Conservation (phyloP, 2,329 filamentous ascomycete species). For the Fusarium nygamai region DNA sequence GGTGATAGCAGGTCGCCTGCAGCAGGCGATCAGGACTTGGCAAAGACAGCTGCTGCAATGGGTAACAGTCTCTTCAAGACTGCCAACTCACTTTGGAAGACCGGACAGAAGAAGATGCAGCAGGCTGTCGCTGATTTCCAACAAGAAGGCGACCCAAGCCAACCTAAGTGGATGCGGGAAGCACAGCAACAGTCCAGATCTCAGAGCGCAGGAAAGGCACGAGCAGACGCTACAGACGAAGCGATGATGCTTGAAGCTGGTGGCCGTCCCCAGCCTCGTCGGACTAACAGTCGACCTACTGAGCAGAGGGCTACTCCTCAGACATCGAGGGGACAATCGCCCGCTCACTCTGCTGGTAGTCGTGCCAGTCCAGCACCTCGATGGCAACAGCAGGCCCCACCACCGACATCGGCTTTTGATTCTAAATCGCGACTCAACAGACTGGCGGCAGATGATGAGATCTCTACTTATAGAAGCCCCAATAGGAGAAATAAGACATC, state of each 20-base stretch:
- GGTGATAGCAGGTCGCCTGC: constrained; percentile 66
- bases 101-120: constrained; percentile 89
- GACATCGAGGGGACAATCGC: constrained; percentile 61
- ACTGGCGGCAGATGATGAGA: constrained; percentile 81
- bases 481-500: constrained; percentile 78
- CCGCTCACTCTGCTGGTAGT: constrained; percentile 56
- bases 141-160: constrained; percentile 74
- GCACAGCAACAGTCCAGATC: constrained; percentile 59
- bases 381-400: constrained; percentile 64
- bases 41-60: constrained; percentile 83
- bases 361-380: constrained; percentile 61
- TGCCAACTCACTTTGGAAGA: constrained; percentile 95
- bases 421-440: constrained; percentile 70
- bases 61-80: constrained; percentile 90
- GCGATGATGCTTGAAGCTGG: constrained; percentile 82
- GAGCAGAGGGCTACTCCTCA: constrained; percentile 45
- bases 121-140: constrained; percentile 91
- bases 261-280: constrained; percentile 60
- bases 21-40: constrained; percentile 73
- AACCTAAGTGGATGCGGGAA: constrained; percentile 96
- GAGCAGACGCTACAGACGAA: constrained; percentile 69
- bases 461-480: constrained; percentile 88
- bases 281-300: constrained; percentile 41
- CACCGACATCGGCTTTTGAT: constrained; percentile 50
- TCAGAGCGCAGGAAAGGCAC: constrained; percentile 46